phyloP scores from a whole-genome alignment of 371 early-diverging fungal genomes.

The Apophysomyces variabilis region DNA sequence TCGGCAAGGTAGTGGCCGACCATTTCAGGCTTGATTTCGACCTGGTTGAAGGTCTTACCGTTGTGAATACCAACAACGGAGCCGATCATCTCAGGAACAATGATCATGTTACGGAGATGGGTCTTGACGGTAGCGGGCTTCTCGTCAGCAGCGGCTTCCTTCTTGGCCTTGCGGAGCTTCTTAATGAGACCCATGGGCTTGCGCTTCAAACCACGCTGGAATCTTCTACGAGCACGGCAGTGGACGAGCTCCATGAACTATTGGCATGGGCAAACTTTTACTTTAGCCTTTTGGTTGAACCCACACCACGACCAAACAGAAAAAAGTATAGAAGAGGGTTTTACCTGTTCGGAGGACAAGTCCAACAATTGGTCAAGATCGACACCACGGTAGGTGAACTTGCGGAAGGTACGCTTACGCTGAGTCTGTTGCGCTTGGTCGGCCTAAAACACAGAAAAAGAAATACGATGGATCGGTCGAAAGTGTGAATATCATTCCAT shows the following conservation, averaged over 20 bases:
- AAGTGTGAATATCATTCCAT: too few species aligned
- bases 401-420: slow-evolving; percentile 96
- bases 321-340: too few species aligned
- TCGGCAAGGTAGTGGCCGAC: slow-evolving; percentile 98
- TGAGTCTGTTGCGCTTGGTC: slow-evolving; percentile 48
- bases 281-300: too few species aligned
- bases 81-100: slow-evolving; percentile 99
- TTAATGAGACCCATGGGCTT: slow-evolving; percentile 97
- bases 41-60: slow-evolving; percentile 99
- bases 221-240: slow-evolving; percentile 95
- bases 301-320: too few species aligned
- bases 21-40: slow-evolving; percentile 99
- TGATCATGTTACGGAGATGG: slow-evolving; percentile 99
- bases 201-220: slow-evolving; percentile 96
- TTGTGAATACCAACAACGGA: slow-evolving; percentile 98
- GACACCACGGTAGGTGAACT: slow-evolving; percentile 97
- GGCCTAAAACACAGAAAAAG: slow-evolving; percentile 36
- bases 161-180: slow-evolving; percentile 96
- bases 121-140: slow-evolving; percentile 99
- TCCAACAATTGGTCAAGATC: slow-evolving; percentile 89
- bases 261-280: neutral
- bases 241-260: slow-evolving; percentile 94
- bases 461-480: neutral
- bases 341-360: slow-evolving; percentile 83
- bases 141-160: slow-evolving; percentile 84